Base-by-base conservation (phyloP, 2,329 filamentous ascomycete species). In the Plenodomus lindquistii region DNA sequence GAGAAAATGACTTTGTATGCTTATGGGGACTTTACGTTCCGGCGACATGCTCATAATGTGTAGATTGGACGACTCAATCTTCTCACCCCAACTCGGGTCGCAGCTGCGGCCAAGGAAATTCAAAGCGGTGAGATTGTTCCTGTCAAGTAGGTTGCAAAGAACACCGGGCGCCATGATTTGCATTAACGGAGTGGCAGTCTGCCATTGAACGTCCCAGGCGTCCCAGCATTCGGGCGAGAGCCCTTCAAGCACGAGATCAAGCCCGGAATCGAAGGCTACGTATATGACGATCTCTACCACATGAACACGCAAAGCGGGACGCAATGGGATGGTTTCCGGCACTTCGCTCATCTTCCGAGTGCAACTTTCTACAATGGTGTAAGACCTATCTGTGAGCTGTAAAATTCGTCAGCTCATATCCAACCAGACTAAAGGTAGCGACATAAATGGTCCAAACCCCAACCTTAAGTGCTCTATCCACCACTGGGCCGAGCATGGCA, bases 161-260 rank as follows among this genome's bases (percentile, higher is more conserved):
- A 19, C 15, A n/a, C 13, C 27, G 20, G 2, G 15, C 5, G 10
- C 18, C 45, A 1, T 1, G 37, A 0, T 34, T 55, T 62, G 16
- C 68, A 2, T 4, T 17, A 19, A 8, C 20, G 6, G 27, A 31
- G 15, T 15, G 11, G 4, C 36, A 79, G 77, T 52, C 73, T 84
- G 3, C 81, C 82, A 2, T 58, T 83, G 15, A 74, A 80, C 46
- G 70, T 79, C 0, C 81, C 81, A 0, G 71, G 74, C n/a, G 73
- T 75, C 21, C 80, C 83, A 3, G 76, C 76, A 0, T 84, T 84
- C 53, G 70, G 66, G 9, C 79, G 82, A 4, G 75, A 82, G 52
- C 54, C 60, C 0, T 84, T 84, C 63, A 67, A 79, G 47, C 81
- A 84, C 59, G 75, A 76, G 17, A 83, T 84, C 69, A 81, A 81